phyloP scores from a whole-genome alignment of 352 stramenopile species.

The Phytopythium cucurbitacearum region DNA sequence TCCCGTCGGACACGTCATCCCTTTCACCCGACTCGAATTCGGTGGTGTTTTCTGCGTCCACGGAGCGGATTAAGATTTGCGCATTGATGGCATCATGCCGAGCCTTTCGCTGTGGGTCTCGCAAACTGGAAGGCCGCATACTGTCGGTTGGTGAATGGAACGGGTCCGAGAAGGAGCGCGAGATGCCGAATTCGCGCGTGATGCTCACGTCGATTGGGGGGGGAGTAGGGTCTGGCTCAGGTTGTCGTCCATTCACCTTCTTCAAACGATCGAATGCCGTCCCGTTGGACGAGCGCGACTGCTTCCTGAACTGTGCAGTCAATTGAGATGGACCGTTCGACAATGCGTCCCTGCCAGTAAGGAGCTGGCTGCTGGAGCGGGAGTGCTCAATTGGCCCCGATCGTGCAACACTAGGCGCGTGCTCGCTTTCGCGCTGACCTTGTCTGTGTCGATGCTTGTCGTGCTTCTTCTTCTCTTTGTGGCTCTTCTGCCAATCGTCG shows the following conservation, averaged over 20 bases:
- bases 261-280: constrained; percentile 19
- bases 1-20: not conserved
- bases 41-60: constrained; percentile 26
- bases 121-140: constrained; percentile 22
- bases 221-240: not conserved
- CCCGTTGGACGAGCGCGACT: constrained; percentile 16
- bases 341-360: not conserved
- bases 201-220: constrained; percentile 6
- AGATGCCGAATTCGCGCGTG: constrained; percentile 26
- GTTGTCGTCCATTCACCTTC: constrained; percentile 19
- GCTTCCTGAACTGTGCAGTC: constrained; percentile 5
- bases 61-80: constrained; percentile 45
- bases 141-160: constrained; percentile 46
- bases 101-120: constrained; percentile 21
- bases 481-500: constrained; percentile 78
- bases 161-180: constrained; percentile 58
- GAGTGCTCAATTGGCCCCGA: not conserved
- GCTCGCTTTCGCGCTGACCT: constrained; percentile 29
- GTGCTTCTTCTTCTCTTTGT: constrained; percentile 77
- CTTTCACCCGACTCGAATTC: not conserved
- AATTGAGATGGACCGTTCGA: not conserved
- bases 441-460: constrained; percentile 59
- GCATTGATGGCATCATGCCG: constrained; percentile 27
- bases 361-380: not conserved
- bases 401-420: no score